Base-by-base conservation (phyloP, 495 filamentous ascomycete species). In the Trypethelium eluteriae region DNA sequence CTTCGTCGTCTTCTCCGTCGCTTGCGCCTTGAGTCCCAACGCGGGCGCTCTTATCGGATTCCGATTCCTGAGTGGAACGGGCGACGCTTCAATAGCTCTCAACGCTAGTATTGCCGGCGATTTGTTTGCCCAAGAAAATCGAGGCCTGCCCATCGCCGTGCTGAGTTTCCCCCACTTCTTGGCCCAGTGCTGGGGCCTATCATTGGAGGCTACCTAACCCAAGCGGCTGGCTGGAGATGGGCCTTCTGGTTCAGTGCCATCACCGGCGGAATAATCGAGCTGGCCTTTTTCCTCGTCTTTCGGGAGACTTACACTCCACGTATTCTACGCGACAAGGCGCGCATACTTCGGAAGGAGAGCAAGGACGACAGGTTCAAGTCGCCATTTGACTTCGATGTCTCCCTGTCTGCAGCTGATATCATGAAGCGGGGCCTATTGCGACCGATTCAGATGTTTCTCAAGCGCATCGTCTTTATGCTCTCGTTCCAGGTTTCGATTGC, bases 31-130 rank as follows among this genome's bases (percentile, higher is more conserved):
- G 7, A 78, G 76, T 38, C 70, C 71, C 39, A 79, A 72, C 50
- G 73, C 80, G 0, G 62, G 72, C 0, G 63, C 80, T 32, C 78
- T 86, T 36, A 80, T 86, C 38, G 71, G 69, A 2, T 75, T 80
- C 2, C 74, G 84, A 3, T 79, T 79, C 34, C 66, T 85, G 59
- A 84, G 81, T 0, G 83, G 83, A 0, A 69, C 80, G 7, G 77
- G 81, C 2, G 82, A 84, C 2, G 81, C 83, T 0, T 76, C 74
- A 9, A 84, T 84, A 69, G 82, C 85, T 62, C 73, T 86, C 2
- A 81, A 80, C 67, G 83, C 84, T 0, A 83, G 83, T n/a, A 81
- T 86, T 41, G 81, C 86, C n/a, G 84, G 83, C 36, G 84, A 86
- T 68, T 81, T 86, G 49, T 86, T 84, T 65, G 69, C 71, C 0